Evolutionary conservation across 1,284 basidiomycete genomes (phyloP), one percentile per base, ranked within the genome.

Genomic region (Sporisorium exsertum): DNA sequence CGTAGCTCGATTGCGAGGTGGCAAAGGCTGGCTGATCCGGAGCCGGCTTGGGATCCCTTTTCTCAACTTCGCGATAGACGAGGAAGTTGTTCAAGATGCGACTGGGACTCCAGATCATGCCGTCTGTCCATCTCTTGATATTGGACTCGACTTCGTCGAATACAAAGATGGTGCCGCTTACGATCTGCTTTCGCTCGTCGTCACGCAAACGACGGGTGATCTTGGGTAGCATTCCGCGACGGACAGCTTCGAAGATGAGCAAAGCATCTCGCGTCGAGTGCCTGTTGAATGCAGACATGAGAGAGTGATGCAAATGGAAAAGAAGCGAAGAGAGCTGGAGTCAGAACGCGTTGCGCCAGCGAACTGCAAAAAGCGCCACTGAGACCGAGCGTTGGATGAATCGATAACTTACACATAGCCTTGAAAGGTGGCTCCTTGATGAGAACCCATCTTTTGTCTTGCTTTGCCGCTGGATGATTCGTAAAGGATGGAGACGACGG

Each of bases 111-210:
- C 95, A 98, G 81, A 93, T 92, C 85, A 94, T 92, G 6, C 95
- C 95, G 87, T 99, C 95, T 0, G 96, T 99, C 95, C 96, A 98
- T 55, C 96, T 90, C 87, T 97, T 97, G 88, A 99, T 98, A 40
- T 95, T 95, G 81, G 93, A 94, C 87, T 97, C 94, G 80, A 94
- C 92, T 87, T 97, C 95, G 86, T 99, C 94, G 85, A 98, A 98
- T 67, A 98, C 95, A 83, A 97, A 99, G 33, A 99, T 94, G 4
- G 93, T 93, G 64, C 96, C 96, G 9, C 93, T 94, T 32, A 91
- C 91, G 83, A 99, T 96, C 90, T 96, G 93, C 80, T 91, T 92
- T 86, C 86, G 85, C 69, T 99, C 96, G 46, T 92, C 90, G 85
- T 97, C 95, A 72, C 95, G 93, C 57, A 99, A 89, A 33, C 96